phyloP scores from a whole-genome alignment of 2,329 filamentous ascomycete genomes.

The Alternaria gaisen region DNA sequence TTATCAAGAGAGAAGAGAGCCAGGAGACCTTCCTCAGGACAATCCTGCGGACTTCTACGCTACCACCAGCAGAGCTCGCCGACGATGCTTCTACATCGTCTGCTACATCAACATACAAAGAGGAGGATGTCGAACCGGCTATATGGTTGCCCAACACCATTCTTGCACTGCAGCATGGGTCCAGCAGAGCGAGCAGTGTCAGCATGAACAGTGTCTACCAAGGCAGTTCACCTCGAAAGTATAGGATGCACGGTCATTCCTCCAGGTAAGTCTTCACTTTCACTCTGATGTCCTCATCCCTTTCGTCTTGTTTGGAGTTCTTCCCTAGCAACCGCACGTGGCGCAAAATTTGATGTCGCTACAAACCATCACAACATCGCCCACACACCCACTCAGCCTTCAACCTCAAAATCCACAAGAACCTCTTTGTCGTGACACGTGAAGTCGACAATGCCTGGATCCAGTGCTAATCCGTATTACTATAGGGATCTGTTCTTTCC shows the following conservation, averaged over 20 bases:
- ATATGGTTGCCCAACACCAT: not conserved
- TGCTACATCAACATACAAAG: not conserved
- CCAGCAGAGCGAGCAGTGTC: not conserved
- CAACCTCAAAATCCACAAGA: not conserved
- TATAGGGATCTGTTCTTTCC: not conserved
- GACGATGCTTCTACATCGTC: not conserved
- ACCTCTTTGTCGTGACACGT: not conserved
- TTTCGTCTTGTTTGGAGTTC: slow-evolving; percentile 23
- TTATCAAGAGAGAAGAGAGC: slow-evolving; percentile 22
- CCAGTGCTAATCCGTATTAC: not conserved
- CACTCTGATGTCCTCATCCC: slow-evolving; percentile 6
- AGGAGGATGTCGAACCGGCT: not conserved
- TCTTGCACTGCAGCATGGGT: not conserved
- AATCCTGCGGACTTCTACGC: not conserved
- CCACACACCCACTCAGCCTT: slow-evolving; percentile 7
- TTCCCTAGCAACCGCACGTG: slow-evolving; percentile 19
- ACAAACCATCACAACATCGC: slow-evolving; percentile 8
- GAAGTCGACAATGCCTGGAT: no score
- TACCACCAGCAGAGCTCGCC: not conserved
- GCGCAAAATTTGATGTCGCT: slow-evolving; percentile 7
- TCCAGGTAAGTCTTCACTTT: not conserved
- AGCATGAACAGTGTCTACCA: not conserved
- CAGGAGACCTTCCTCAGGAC: slow-evolving; percentile 9
- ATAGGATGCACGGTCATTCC: slow-evolving; percentile 1
- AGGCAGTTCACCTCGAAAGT: slow-evolving; percentile 10